Conservation (phyloP, 2,329 filamentous ascomycete species). For the Sarocladium brachiariae region DNA sequence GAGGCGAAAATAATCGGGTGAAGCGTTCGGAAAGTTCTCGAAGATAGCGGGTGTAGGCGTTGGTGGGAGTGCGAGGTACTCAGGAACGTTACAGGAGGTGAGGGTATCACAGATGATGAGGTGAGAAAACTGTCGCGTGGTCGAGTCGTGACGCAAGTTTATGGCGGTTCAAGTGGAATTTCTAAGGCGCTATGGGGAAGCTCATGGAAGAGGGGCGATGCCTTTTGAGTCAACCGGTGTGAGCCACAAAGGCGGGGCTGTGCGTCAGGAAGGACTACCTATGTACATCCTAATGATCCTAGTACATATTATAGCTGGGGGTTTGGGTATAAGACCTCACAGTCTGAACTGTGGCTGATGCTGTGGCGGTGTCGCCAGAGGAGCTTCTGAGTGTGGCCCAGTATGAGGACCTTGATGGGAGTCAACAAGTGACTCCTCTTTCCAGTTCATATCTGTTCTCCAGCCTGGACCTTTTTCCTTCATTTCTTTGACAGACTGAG, state of each 20-base stretch:
- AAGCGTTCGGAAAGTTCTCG: not conserved
- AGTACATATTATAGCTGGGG: no score
- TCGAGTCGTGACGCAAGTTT: conserved; percentile 12
- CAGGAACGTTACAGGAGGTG: not conserved
- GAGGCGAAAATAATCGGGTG: conserved; percentile 3
- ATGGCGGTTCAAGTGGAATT: conserved; percentile 13
- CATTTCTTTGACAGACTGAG: no score
- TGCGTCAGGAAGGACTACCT: no score
- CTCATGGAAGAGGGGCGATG: conserved; percentile 22
- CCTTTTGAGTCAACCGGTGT: conserved; percentile 31
- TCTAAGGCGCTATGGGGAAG: conserved; percentile 19
- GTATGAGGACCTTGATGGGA: conserved; percentile 9
- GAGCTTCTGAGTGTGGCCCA: not conserved
- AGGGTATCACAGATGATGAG: conserved; percentile 2
- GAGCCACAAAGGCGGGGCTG: conserved; percentile 13
- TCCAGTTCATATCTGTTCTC: not conserved
- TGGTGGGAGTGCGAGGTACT: not conserved
- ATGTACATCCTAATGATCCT: no score
- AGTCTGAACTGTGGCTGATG: conserved; percentile 5
- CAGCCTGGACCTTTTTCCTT: not conserved
- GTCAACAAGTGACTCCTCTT: not conserved
- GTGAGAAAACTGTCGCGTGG: conserved; percentile 8
- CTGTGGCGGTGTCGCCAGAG: not conserved
- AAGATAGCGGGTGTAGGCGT: not conserved
- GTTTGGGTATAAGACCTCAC: no score